These are phyloP conservation scores for Ceratopteris richardii DNA, from an alignment of 75 land plant genomes.

Conservation along the genomic window DNA sequence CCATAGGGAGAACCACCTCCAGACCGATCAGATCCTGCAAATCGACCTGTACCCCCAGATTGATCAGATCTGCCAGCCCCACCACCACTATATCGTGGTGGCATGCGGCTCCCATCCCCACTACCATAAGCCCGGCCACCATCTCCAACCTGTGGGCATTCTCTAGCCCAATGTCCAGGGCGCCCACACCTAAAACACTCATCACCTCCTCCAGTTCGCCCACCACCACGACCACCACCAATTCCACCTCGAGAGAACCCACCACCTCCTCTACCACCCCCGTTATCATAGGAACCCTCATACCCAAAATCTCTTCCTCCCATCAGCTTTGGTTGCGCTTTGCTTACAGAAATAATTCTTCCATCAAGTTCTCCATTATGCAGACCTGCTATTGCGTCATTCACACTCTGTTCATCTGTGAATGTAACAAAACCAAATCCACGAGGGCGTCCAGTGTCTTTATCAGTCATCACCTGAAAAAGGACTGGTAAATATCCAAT, in stretches of 20 bases:
- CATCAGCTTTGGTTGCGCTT: constrained; percentile 65
- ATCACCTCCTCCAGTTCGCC: constrained; percentile 20
- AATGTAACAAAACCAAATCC: constrained; percentile 90
- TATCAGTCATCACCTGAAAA: constrained; percentile 74
- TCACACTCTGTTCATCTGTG: constrained; percentile 53
- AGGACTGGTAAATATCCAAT: no score
- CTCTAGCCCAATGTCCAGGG: constrained; percentile 86
- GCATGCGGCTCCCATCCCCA: constrained; percentile 33
- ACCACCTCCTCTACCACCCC: constrained; percentile 31
- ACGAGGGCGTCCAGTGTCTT: constrained; percentile 74
- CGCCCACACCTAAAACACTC: constrained; percentile 91
- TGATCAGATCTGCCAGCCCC: no score
- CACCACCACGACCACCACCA: constrained; percentile 11
- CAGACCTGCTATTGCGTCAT: constrained; percentile 65
- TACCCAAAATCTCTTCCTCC: constrained; percentile 45
- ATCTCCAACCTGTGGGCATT: constrained; percentile 68
- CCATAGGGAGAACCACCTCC: constrained; percentile 8
- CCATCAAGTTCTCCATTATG: constrained; percentile 67
- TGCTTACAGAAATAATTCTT: constrained; percentile 65
- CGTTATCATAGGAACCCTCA: not conserved
- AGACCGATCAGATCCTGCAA: constrained; percentile 40
- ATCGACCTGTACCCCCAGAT: constrained; percentile 34
- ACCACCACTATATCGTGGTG: constrained; percentile 29
- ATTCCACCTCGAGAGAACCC: constrained; percentile 7
- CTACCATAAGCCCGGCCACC: constrained; percentile 32